A percentile compares a stretch with the other conserved stretches of the same genome.
phyloP scores from a whole-genome alignment of 352 stramenopile species.

The Phytopythium delawarense region DNA sequence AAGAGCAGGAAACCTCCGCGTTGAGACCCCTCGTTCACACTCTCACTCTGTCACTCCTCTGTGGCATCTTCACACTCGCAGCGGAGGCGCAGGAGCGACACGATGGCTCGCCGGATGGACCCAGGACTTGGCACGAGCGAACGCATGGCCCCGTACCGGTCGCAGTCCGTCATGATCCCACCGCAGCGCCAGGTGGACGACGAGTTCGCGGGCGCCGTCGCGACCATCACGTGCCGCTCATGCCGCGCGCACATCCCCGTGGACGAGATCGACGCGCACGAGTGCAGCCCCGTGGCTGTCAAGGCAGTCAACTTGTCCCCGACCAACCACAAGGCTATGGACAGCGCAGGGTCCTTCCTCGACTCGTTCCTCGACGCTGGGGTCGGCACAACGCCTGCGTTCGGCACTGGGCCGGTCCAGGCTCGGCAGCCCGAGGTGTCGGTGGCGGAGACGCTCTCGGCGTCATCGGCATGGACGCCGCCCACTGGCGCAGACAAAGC shows the following conservation, averaged over 20 bases:
- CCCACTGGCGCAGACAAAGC: not conserved
- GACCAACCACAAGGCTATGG: not conserved
- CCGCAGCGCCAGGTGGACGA: not conserved
- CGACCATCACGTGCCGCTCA: constrained; percentile 46
- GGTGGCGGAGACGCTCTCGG: not conserved
- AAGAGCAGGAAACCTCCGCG: not conserved
- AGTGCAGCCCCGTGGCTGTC: constrained; percentile 30
- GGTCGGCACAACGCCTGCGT: not conserved
- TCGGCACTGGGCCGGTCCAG: not conserved
- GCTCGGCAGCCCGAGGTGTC: not conserved
- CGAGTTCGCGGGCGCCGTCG: not conserved
- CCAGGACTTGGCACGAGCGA: constrained; percentile 51
- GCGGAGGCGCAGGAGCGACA: not conserved
- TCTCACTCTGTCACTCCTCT: no score
- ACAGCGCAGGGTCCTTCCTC: constrained; percentile 27
- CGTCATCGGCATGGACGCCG: not conserved
- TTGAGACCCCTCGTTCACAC: not conserved
- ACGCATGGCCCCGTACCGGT: not conserved
- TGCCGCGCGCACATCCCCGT: constrained; percentile 46
- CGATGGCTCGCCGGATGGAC: constrained; percentile 30
- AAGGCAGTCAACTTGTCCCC: not conserved
- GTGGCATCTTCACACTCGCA: not conserved
- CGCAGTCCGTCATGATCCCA: constrained; percentile 4
- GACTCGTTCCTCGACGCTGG: constrained; percentile 30
- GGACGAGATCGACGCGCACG: constrained; percentile 62